These are phyloP conservation scores for Amphirosellinia nigrospora DNA, from an alignment of 495 filamentous ascomycete genomes.

Conservation along the genomic window DNA sequence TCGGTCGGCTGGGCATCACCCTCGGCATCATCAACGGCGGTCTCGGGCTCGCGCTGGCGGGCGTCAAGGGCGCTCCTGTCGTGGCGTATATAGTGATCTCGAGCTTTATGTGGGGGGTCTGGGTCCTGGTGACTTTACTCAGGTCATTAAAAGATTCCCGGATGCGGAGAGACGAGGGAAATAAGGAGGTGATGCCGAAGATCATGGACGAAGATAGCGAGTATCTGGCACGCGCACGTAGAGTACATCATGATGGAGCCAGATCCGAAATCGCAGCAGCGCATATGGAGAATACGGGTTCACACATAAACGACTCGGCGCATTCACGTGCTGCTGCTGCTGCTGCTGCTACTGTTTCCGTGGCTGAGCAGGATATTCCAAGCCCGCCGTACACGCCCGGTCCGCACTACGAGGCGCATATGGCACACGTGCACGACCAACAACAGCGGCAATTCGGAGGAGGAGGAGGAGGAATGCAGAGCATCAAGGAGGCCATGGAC, in stretches of 20 bases:
- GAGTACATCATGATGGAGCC: neutral
- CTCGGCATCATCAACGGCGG: slow-evolving; percentile 74
- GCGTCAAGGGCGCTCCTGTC: slow-evolving; percentile 35
- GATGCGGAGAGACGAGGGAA: slow-evolving; percentile 14
- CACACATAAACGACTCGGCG: neutral
- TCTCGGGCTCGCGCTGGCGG: slow-evolving; percentile 61
- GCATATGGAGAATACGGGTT: neutral
- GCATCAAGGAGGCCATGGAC: neutral
- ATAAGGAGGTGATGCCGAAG: neutral
- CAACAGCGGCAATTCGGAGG: neutral
- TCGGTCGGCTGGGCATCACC: slow-evolving; percentile 64
- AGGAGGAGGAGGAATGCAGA: neutral
- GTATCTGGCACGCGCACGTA: neutral
- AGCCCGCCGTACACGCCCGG: slow-evolving; percentile 22
- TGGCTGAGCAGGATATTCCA: slow-evolving; percentile 1
- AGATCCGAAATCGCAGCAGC: neutral
- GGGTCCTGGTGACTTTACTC: slow-evolving; percentile 38
- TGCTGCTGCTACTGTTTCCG: neutral
- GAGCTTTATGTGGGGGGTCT: slow-evolving; percentile 41
- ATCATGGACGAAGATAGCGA: neutral
- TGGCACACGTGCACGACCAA: slow-evolving; percentile 6
- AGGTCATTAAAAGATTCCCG: slow-evolving; percentile 24
- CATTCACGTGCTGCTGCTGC: neutral
- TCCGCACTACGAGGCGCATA: slow-evolving; percentile 14
- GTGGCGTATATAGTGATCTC: slow-evolving; percentile 46